phyloP scores from a whole-genome alignment of 768 basidiomycete genomes.

The Naganishia friedmannii region DNA sequence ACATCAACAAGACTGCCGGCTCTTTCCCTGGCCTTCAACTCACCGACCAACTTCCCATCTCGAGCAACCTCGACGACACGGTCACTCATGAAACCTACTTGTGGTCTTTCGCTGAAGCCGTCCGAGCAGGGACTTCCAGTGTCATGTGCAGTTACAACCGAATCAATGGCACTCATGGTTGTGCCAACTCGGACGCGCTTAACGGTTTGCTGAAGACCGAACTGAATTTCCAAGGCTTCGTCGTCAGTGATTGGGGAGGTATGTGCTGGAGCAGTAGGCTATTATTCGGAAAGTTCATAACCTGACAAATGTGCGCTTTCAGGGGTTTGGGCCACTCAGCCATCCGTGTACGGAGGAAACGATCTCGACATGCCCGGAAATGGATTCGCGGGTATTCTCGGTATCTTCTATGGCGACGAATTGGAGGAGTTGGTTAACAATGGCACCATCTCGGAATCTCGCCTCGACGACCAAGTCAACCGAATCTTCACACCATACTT shows the following conservation, averaged over 20 bases:
- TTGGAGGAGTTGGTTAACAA: conserved; percentile 32
- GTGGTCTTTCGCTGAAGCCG: conserved; percentile 51
- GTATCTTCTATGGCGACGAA: conserved; percentile 12
- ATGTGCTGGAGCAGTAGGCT: neutral
- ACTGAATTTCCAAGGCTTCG: conserved; percentile 47
- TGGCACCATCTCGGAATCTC: conserved; percentile 36
- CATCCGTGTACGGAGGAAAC: conserved; percentile 35
- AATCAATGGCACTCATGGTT: conserved; percentile 51
- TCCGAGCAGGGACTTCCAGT: conserved; percentile 50
- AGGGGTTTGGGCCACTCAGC: conserved; percentile 25
- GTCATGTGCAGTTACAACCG: conserved; percentile 42
- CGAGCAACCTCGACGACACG: conserved; percentile 42
- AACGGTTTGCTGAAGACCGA: conserved; percentile 51
- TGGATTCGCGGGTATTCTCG: conserved; percentile 35
- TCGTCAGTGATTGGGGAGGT: conserved; percentile 31
- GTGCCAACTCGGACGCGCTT: conserved; percentile 44
- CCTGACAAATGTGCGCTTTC: neutral
- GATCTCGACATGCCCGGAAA: conserved; percentile 46
- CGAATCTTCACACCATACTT: conserved; percentile 58
- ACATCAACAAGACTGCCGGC: conserved; percentile 33
- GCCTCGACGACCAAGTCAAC: conserved; percentile 46
- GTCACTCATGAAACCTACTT: conserved; percentile 52
- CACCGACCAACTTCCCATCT: conserved; percentile 28
- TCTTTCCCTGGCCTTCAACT: conserved; percentile 36
- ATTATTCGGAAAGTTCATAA: neutral